Evolutionary conservation across 75 land plant genomes (phyloP).

Genomic region (Selaginella moellendorffii): DNA sequence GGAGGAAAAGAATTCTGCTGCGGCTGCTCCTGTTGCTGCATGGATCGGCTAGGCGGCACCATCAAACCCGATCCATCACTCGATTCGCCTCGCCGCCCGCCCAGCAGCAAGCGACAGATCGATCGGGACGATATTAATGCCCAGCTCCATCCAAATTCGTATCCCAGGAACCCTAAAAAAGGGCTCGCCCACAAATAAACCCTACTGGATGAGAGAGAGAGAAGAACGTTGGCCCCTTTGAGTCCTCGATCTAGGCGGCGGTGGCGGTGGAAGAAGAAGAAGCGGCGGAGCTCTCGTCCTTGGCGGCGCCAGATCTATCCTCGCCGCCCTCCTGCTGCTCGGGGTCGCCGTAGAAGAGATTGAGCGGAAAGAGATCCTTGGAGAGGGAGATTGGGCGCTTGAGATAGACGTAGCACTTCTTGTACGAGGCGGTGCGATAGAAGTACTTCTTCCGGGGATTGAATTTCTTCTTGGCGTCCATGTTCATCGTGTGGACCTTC

Average conservation of each 20-base stretch:
- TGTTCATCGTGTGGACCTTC: slow-evolving; percentile 75
- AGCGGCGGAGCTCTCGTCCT: background rate
- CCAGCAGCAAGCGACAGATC: no score
- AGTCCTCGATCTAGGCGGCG: no score
- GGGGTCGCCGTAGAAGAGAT: slow-evolving; percentile 32
- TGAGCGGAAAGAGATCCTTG: slow-evolving; percentile 46
- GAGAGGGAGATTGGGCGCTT: slow-evolving; percentile 44
- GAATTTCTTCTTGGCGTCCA: slow-evolving; percentile 85
- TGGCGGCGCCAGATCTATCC: no score
- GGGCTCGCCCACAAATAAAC: no score
- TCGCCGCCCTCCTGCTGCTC: background rate
- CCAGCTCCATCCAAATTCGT: no score
- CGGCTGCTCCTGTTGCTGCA: background rate
- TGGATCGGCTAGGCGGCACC: background rate
- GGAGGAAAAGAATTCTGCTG: background rate
- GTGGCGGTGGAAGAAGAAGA: no score
- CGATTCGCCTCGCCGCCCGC: no score
- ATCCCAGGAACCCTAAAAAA: no score
- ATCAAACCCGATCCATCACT: background rate
- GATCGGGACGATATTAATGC: no score
- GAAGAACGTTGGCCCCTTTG: no score
- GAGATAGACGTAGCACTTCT: slow-evolving; percentile 79
- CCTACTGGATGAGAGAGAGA: no score
- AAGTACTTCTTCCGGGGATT: slow-evolving; percentile 40
- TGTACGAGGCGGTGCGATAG: slow-evolving; percentile 31